A percentile compares a stretch with the other conserved stretches of the same genome.
These are phyloP conservation scores for Holtermanniella nyarrowii DNA, from an alignment of 768 basidiomycete species.

Conservation along the genomic window DNA sequence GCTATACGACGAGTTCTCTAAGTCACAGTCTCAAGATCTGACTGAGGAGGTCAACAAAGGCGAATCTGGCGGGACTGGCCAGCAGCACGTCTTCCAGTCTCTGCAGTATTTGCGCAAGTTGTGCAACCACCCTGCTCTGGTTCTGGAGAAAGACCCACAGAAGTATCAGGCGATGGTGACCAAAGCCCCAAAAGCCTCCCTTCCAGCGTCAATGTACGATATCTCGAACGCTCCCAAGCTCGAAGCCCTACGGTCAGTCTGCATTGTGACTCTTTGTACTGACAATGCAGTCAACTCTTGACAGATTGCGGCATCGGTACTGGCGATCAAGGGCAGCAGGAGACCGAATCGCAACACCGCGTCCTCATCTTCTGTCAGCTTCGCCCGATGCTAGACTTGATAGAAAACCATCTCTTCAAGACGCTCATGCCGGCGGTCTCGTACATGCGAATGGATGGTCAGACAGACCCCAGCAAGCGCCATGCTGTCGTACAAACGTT, in stretches of 20 bases:
- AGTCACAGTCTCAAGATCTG: conserved; percentile 57
- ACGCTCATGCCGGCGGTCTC: conserved; percentile 87
- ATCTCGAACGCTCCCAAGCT: conserved; percentile 90
- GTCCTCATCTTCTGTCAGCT: conserved; percentile 98
- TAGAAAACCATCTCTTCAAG: conserved; percentile 86
- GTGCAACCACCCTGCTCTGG: conserved; percentile 91
- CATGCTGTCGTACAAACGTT: conserved; percentile 97
- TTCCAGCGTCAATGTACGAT: conserved; percentile 48
- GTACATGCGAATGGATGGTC: conserved; percentile 95
- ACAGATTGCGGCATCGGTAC: conserved; percentile 85
- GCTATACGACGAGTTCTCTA: conserved; percentile 87
- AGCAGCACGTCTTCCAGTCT: conserved; percentile 92
- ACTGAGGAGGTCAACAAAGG: conserved; percentile 58
- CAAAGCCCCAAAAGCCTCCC: conserved; percentile 40
- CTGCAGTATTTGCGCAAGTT: conserved; percentile 93
- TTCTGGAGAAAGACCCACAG: conserved; percentile 59
- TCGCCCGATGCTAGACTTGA: conserved; percentile 97
- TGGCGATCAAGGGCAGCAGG: conserved; percentile 52
- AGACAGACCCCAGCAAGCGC: conserved; percentile 82
- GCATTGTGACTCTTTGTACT: background rate
- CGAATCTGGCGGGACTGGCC: conserved; percentile 41
- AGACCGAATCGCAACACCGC: conserved; percentile 73
- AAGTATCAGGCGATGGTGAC: conserved; percentile 53
- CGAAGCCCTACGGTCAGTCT: conserved; percentile 68
- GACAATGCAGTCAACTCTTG: conserved; percentile 65